These are phyloP conservation scores for Euptelea pleiosperma DNA, from an alignment of 164 flowering plant genomes.

Conservation along the genomic window DNA sequence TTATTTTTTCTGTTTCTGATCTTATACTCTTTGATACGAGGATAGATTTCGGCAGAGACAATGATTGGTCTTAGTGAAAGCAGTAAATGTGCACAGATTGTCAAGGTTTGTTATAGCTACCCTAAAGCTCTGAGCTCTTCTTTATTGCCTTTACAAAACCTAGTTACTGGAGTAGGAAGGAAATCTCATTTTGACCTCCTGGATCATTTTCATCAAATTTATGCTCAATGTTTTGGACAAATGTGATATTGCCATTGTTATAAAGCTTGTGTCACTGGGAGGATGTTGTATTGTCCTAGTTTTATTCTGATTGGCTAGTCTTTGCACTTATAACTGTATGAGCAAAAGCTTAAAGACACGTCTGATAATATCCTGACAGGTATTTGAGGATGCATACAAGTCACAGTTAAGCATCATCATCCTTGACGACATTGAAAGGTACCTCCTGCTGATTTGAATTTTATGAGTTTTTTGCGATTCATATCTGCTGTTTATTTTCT, in stretches of 20 bases:
- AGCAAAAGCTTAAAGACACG: not conserved
- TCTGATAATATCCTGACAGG: slow-evolving; percentile 34
- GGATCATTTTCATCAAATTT: not conserved
- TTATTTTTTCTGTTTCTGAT: slow-evolving; percentile 8
- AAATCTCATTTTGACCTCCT: not conserved
- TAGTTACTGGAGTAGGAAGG: not conserved
- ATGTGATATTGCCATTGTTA: too few species aligned
- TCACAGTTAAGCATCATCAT: slow-evolving; percentile 84
- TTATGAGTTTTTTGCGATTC: slow-evolving; percentile 4
- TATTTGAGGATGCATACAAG: slow-evolving; percentile 97
- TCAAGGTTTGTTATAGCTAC: slow-evolving; percentile 55
- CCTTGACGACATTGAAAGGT: slow-evolving; percentile 98
- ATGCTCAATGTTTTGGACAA: not conserved
- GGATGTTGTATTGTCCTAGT: too few species aligned
- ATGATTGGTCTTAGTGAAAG: slow-evolving; percentile 96
- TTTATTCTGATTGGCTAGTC: not conserved
- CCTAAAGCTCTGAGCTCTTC: not conserved
- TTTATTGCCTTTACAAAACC: not conserved
- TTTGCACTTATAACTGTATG: not conserved
- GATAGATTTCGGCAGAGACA: slow-evolving; percentile 81
- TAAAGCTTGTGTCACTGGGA: too few species aligned
- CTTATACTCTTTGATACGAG: not conserved
- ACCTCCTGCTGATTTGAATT: slow-evolving; percentile 9
- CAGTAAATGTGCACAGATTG: slow-evolving; percentile 89
- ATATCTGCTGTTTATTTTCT: not conserved